Conservation (phyloP, 305 asterid genomes). For the Andrographis paniculata region DNA sequence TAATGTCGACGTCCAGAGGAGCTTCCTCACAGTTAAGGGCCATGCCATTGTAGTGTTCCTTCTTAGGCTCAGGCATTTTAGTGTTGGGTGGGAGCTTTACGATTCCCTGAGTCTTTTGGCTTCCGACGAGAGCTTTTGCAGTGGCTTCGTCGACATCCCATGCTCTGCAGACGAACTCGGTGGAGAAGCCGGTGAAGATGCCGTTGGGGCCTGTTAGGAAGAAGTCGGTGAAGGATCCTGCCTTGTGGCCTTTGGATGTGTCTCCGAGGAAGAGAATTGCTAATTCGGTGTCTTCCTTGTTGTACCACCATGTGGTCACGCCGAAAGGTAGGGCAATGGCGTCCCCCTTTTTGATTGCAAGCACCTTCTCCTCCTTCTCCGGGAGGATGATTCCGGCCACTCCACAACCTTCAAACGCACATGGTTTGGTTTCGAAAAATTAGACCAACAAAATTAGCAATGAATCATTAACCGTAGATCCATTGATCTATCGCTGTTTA, state of each 20-base stretch:
- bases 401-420: slow-evolving; percentile 32
- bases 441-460: too few species aligned
- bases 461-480: too few species aligned
- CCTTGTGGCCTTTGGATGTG: slow-evolving; percentile 40
- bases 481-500: too few species aligned
- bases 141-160: slow-evolving; percentile 61
- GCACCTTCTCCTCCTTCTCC: slow-evolving; percentile 69
- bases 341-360: slow-evolving; percentile 70
- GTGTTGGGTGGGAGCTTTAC: slow-evolving; percentile 42
- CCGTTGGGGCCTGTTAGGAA: slow-evolving; percentile 45
- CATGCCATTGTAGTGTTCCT: slow-evolving; percentile 47
- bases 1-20: slow-evolving; percentile 37
- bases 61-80: slow-evolving; percentile 65
- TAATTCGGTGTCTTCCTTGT: slow-evolving; percentile 41
- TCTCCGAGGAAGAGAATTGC: slow-evolving; percentile 53
- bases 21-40: slow-evolving; percentile 63
- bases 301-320: slow-evolving; percentile 75
- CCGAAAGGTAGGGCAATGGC: slow-evolving; percentile 79
- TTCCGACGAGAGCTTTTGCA: slow-evolving; percentile 49
- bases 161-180: slow-evolving; percentile 71
- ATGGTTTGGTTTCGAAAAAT: too few species aligned
- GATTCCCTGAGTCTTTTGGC: slow-evolving; percentile 41
- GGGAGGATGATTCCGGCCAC: slow-evolving; percentile 62
- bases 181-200: slow-evolving; percentile 68
- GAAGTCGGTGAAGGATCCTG: slow-evolving; percentile 51